Conservation (phyloP, 202 grass and related monocot genomes). For the Tripidium arundinaceum region DNA sequence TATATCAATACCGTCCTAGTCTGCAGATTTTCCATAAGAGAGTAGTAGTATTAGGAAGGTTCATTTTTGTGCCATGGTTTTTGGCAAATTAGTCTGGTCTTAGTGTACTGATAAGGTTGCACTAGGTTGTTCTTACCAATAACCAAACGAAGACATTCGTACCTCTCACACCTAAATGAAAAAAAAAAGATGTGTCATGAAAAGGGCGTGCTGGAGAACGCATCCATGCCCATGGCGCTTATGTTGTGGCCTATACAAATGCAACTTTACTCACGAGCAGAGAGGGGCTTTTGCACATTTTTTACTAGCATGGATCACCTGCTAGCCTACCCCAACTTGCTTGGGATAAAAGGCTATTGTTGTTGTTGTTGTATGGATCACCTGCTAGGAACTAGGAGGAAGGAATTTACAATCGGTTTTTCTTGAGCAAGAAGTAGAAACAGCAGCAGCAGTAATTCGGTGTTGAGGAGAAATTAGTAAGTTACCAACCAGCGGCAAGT, state of each 20-base stretch:
- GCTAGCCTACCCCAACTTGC: too few relatives aligned
- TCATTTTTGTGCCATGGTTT: neutral
- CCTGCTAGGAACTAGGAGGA: neutral
- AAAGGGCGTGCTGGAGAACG: neutral
- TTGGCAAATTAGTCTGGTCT: neutral
- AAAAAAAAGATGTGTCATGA: neutral
- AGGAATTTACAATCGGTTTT: neutral
- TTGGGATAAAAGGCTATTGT: too few relatives aligned
- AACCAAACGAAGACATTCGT: neutral
- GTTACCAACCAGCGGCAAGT: slow-evolving; percentile 58
- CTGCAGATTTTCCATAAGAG: neutral
- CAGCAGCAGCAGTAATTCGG: neutral
- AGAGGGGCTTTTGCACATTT: neutral
- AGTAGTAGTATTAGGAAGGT: neutral
- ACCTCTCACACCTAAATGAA: neutral
- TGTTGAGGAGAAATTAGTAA: neutral
- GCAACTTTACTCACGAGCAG: neutral
- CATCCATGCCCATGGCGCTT: neutral
- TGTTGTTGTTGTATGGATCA: too few relatives aligned
- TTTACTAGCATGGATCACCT: neutral
- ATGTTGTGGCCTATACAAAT: neutral
- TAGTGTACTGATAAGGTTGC: neutral
- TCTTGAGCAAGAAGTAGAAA: slow-evolving; percentile 11
- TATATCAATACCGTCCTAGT: neutral
- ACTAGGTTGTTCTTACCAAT: neutral